These are phyloP conservation scores for Phoma sp. DNA, from an alignment of 2,329 filamentous ascomycete species.

Conservation along the genomic window DNA sequence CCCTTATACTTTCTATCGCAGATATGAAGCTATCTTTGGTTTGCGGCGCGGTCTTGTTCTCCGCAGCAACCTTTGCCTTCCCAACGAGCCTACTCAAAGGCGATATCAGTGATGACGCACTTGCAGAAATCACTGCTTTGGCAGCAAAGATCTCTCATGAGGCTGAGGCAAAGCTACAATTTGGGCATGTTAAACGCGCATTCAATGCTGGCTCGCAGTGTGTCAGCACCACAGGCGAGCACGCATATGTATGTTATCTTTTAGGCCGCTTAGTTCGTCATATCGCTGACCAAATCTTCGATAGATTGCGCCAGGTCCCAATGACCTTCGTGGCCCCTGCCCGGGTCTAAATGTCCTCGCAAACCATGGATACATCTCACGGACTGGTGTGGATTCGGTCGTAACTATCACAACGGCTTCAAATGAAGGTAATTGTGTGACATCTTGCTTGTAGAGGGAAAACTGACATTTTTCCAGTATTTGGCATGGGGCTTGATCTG, in stretches of 20 bases:
- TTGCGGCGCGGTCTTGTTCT: conserved; percentile 18
- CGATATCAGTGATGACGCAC: conserved; percentile 16
- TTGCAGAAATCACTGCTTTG: conserved; percentile 20
- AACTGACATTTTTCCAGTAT: conserved; percentile 20
- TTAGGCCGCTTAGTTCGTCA: too few relatives aligned
- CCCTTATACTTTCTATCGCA: background rate
- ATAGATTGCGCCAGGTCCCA: background rate
- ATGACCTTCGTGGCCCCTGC: background rate
- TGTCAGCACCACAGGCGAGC: conserved; percentile 18
- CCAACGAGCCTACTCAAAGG: conserved; percentile 12
- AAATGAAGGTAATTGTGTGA: background rate
- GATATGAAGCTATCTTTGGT: conserved; percentile 19
- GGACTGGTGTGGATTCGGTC: background rate
- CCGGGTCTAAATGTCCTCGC: conserved; percentile 2
- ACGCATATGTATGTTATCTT: conserved; percentile 16
- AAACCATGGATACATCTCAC: conserved; percentile 4
- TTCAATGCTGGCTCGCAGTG: conserved; percentile 21
- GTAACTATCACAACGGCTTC: background rate
- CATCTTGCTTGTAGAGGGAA: background rate
- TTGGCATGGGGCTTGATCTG: conserved; percentile 45
- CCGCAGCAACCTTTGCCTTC: conserved; percentile 18
- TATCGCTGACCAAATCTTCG: background rate
- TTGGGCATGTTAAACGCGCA: conserved; percentile 7
- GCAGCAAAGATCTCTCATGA: conserved; percentile 19
- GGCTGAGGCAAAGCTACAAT: conserved; percentile 9